Base-by-base conservation (phyloP, 2,329 filamentous ascomycete species). In the Phaeosphaeriaceae sp. region DNA sequence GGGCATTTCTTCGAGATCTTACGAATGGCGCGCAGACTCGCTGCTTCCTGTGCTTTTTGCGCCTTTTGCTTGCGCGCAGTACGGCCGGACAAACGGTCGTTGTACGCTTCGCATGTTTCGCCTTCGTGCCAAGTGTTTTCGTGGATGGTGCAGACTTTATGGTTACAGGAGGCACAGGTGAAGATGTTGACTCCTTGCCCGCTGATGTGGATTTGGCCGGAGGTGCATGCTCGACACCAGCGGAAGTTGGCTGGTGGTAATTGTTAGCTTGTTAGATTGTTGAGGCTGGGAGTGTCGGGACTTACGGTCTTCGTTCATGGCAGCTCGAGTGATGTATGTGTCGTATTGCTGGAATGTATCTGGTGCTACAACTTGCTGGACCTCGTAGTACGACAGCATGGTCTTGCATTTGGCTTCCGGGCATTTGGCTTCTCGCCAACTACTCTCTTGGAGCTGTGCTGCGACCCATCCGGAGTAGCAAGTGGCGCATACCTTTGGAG, bases 151-250 rank as follows among this genome's bases (percentile, higher is more conserved):
- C 76, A 79, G 35, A 72, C 63, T 33, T 68, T 63, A 54, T 68
- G 70, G 5, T 64, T 58, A 54, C 76, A 78, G 2, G 49, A 52
- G 2, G 48, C 58, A 39, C 76, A 78, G 7, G 60, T 61, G 61
- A 78, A 77, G 15, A 80, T 80, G 2, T 81, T 77, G 8, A 77
- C 74, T 2, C 67, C 67, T 3, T 60, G 52, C 13, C 76, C 76
- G 3, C 64, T 72, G 23, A 83, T 77, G 41, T 85, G 82, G 9
- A 83, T 72, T 50, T 85, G 82, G 0, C 83, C 82, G 1, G 74
- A 78, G 3, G 67, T 70, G 56, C 84, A 86, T 1, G 54, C 55
- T 4, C 81, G 75, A 56, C 83, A 86, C 78, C 80, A 83, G n/a
- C 77, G 66, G 60, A 84, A 85, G 42, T 79, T 77, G 0, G 75